phyloP scores from a whole-genome alignment of 2,329 filamentous ascomycete genomes.

The Emericellopsis cladophorae region DNA sequence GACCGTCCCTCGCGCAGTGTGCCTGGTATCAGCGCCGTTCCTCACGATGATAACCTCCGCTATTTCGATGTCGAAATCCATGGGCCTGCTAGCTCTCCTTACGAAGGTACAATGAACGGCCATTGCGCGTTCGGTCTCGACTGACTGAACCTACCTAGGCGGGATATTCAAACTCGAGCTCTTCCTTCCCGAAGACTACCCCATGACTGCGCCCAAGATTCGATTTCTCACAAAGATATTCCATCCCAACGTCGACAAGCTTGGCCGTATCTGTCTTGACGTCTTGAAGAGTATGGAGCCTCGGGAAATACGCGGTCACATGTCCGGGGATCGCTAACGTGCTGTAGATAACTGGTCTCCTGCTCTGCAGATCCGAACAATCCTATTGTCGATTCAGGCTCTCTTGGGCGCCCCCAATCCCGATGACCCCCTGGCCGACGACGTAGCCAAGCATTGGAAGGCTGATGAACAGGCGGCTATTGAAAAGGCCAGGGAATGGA shows the following conservation, averaged over 20 bases:
- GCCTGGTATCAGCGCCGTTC: constrained; percentile 87
- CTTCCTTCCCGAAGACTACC: constrained; percentile 96
- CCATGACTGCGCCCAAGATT: constrained; percentile 98
- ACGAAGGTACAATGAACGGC: constrained; percentile 58
- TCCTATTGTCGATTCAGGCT: constrained; percentile 96
- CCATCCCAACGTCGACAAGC: constrained; percentile 96
- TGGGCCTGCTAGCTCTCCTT: constrained; percentile 82
- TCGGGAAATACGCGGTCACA: not conserved
- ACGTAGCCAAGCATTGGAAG: constrained; percentile 97
- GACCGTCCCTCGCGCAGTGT: constrained; percentile 44
- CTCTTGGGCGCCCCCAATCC: constrained; percentile 93
- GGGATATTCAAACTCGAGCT: constrained; percentile 95
- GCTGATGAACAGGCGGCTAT: constrained; percentile 90
- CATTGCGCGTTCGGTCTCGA: not conserved
- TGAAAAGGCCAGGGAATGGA: constrained; percentile 87
- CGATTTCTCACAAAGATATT: constrained; percentile 98
- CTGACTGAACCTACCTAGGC: constrained; percentile 19
- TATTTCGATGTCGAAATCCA: constrained; percentile 98
- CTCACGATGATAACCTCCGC: constrained; percentile 91
- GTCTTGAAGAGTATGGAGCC: constrained; percentile 74
- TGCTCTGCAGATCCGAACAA: constrained; percentile 92
- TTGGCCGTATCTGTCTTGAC: constrained; percentile 93
- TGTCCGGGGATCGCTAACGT: constrained; percentile 4
- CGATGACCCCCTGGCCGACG: constrained; percentile 94
- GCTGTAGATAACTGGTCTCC: constrained; percentile 90